Percentiles rank a stretch among this genome's conserved stretches.
Evolutionary conservation across 768 basidiomycete species (phyloP).

Genomic region (Suillus cothurnatus): DNA sequence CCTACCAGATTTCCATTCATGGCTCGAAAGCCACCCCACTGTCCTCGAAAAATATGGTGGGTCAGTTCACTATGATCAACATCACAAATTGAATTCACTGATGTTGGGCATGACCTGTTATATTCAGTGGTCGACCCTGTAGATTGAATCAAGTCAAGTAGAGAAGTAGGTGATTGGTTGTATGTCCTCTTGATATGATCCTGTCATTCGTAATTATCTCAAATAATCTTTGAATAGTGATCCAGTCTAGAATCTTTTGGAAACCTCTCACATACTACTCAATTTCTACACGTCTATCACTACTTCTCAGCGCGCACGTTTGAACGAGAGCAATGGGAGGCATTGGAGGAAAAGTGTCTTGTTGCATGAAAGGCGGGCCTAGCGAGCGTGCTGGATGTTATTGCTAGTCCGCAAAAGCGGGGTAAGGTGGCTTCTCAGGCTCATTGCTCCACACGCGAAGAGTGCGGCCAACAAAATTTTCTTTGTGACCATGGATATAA

Average conservation of each 20-base stretch:
- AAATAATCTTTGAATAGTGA: conserved; percentile 48
- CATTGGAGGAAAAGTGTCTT: conserved; percentile 58
- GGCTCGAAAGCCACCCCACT: conserved; percentile 53
- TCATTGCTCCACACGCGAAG: not conserved
- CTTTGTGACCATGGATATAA: not conserved
- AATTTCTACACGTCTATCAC: conserved; percentile 64
- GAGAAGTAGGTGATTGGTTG: conserved; percentile 91
- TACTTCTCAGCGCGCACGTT: conserved; percentile 73
- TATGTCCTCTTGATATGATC: conserved; percentile 35
- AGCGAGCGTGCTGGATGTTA: conserved; percentile 68
- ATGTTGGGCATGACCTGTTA: conserved; percentile 71
- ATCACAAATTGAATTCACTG: conserved; percentile 41
- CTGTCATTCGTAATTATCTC: conserved; percentile 2
- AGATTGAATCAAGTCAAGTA: conserved; percentile 65
- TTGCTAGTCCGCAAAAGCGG: conserved; percentile 56
- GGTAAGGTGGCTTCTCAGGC: too few relatives aligned
- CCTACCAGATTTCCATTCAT: conserved; percentile 60
- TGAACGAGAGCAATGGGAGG: too few relatives aligned
- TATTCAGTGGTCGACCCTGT: conserved; percentile 67
- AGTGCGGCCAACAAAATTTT: not conserved
- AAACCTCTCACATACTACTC: conserved; percentile 80
- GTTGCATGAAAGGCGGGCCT: conserved; percentile 79
- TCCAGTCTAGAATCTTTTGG: conserved; percentile 67
- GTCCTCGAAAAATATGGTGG: conserved; percentile 60
- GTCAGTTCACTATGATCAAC: conserved; percentile 18